phyloP scores from a whole-genome alignment of 768 basidiomycete genomes.

The Sarcomyxa edulis region DNA sequence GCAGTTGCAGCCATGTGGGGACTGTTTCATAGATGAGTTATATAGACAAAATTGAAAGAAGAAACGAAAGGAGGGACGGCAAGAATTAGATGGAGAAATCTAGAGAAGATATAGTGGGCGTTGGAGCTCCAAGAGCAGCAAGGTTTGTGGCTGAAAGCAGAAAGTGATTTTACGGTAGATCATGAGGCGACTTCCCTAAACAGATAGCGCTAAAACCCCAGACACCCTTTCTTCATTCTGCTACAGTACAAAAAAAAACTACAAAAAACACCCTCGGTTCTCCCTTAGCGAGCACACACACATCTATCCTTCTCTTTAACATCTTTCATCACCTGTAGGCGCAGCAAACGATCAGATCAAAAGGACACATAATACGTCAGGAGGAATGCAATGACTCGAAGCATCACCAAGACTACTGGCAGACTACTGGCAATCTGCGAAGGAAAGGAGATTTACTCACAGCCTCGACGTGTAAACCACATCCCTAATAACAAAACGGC shows the following conservation, averaged over 20 bases:
- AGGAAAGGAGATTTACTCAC: no score
- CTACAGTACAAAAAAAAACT: neutral
- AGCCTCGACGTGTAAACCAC: constrained; percentile 59
- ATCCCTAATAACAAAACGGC: constrained; percentile 51
- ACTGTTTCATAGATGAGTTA: constrained; percentile 17
- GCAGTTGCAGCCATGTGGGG: constrained; percentile 16
- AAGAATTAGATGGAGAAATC: constrained; percentile 6
- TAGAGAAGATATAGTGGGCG: constrained; percentile 1
- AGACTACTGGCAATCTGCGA: no score
- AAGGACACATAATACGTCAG: constrained; percentile 5
- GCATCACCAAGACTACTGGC: no score
- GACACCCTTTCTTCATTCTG: constrained; percentile 14
- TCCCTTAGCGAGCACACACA: constrained; percentile 24
- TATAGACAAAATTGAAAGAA: constrained; percentile 17
- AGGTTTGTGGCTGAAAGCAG: no score
- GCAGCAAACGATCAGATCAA: constrained; percentile 6
- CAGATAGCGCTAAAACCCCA: constrained; percentile 18
- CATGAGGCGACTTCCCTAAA: constrained; percentile 24
- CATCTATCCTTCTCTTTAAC: constrained; percentile 45
- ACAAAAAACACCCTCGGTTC: neutral
- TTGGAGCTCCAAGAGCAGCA: no score
- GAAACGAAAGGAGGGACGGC: constrained; percentile 10
- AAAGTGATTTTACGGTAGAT: constrained; percentile 25
- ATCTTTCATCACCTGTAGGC: constrained; percentile 38
- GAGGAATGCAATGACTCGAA: no score